Conservation (phyloP, 2,329 filamentous ascomycete species). For the Periconia macrospinosa region DNA sequence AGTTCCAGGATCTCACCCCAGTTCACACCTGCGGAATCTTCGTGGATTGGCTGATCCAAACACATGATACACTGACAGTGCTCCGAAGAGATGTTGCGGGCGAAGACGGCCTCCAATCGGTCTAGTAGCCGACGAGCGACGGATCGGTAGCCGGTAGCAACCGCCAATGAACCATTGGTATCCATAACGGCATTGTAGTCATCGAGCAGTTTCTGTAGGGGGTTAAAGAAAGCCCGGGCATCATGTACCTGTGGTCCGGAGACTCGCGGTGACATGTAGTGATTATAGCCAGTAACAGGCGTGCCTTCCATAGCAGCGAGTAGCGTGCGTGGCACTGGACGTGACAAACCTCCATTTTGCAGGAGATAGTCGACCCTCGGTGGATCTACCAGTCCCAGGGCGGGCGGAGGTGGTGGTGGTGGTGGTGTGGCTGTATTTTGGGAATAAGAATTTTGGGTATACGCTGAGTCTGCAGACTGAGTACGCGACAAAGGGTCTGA, state of each 20-base stretch:
- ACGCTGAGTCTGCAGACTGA: constrained; percentile 37
- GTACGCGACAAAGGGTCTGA: constrained; percentile 40
- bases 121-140: constrained; percentile 90
- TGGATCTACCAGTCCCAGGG: constrained; percentile 65
- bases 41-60: constrained; percentile 48
- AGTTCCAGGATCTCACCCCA: constrained; percentile 96
- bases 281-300: constrained; percentile 62
- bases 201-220: constrained; percentile 79
- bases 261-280: constrained; percentile 57
- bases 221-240: constrained; percentile 75
- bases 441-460: constrained; percentile 50
- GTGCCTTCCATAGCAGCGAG: constrained; percentile 63
- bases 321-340: constrained; percentile 72
- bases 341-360: constrained; percentile 79
- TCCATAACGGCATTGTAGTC: constrained; percentile 81
- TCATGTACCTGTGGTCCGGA: constrained; percentile 51
- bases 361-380: constrained; percentile 91
- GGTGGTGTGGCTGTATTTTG: constrained; percentile 55
- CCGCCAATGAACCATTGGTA: constrained; percentile 86
- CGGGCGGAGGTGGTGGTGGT: constrained; percentile 73
- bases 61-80: constrained; percentile 89
- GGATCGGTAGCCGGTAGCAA: constrained; percentile 92
- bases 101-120: constrained; percentile 90
- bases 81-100: constrained; percentile 83
- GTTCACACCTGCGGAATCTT: constrained; percentile 68